Evolutionary conservation across 1,284 basidiomycete species (phyloP).

Genomic region (Jaminaea rosea): DNA sequence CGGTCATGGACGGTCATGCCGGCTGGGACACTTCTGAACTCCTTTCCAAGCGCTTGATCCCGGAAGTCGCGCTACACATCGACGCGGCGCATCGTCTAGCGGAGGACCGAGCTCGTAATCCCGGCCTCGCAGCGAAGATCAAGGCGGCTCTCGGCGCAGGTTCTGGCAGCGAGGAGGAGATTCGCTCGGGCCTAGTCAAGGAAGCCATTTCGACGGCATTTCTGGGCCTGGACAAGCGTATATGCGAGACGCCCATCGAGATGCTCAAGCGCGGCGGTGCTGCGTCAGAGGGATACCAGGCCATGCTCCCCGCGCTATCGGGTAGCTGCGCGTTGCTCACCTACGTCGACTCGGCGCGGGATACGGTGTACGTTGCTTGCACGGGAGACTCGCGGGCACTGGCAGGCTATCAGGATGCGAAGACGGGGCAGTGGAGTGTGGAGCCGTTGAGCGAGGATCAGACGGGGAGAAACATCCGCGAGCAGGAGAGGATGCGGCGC

Average conservation of each 20-base stretch:
- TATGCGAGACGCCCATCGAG: slow-evolving; percentile 65
- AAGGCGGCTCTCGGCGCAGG: slow-evolving; percentile 6
- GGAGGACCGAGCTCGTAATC: no score
- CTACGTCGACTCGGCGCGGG: slow-evolving; percentile 41
- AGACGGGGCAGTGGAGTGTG: slow-evolving; percentile 62
- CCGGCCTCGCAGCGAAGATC: slow-evolving; percentile 9
- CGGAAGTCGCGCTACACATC: slow-evolving; percentile 73
- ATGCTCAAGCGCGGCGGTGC: slow-evolving; percentile 55
- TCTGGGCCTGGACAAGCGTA: slow-evolving; percentile 65
- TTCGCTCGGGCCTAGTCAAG: slow-evolving; percentile 57
- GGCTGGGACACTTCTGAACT: slow-evolving; percentile 75
- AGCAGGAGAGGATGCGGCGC: slow-evolving; percentile 68
- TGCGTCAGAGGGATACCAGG: slow-evolving; percentile 26
- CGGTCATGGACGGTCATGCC: slow-evolving; percentile 86
- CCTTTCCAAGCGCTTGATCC: slow-evolving; percentile 68
- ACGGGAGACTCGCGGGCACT: slow-evolving; percentile 93
- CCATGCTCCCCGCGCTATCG: slow-evolving; percentile 37
- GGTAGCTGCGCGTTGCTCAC: slow-evolving; percentile 43
- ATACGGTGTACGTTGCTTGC: slow-evolving; percentile 56
- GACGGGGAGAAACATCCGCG: slow-evolving; percentile 80
- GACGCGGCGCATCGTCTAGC: no score
- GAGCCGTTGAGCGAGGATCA: slow-evolving; percentile 91
- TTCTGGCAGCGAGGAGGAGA: no score
- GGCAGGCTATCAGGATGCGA: slow-evolving; percentile 68
- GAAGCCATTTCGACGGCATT: slow-evolving; percentile 70